Conservation (phyloP, 768 basidiomycete species). For the Neoboletus magnificus region DNA sequence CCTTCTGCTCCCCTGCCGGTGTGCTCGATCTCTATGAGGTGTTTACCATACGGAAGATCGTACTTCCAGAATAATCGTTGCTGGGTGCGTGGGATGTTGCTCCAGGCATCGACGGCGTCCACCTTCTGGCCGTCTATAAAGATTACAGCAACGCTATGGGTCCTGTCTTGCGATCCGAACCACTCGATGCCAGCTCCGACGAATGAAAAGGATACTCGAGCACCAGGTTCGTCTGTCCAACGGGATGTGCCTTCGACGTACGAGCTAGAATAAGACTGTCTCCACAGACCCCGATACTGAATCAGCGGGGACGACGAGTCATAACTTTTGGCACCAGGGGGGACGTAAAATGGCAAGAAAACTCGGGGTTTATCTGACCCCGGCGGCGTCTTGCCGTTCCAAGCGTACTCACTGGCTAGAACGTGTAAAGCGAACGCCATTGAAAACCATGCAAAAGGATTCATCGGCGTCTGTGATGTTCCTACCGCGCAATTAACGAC, state of each 20-base stretch:
- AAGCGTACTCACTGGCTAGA: slow-evolving; percentile 45
- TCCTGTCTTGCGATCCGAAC: slow-evolving; percentile 60
- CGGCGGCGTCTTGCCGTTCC: slow-evolving; percentile 61
- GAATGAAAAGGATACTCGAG: slow-evolving; percentile 57
- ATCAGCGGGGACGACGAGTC: slow-evolving; percentile 69
- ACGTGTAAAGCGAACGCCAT: slow-evolving; percentile 5
- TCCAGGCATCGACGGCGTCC: slow-evolving; percentile 46
- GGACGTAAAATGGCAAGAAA: slow-evolving; percentile 73
- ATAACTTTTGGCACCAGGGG: slow-evolving; percentile 67
- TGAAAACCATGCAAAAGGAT: neutral
- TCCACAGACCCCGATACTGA: slow-evolving; percentile 60
- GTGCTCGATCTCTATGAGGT: slow-evolving; percentile 64
- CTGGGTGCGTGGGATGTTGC: slow-evolving; percentile 38
- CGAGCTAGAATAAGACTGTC: slow-evolving; percentile 46
- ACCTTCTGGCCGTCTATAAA: slow-evolving; percentile 54
- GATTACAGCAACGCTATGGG: slow-evolving; percentile 55
- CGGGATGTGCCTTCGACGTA: slow-evolving; percentile 51
- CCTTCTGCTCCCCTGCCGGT: slow-evolving; percentile 41
- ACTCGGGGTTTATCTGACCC: slow-evolving; percentile 42
- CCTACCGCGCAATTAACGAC: neutral
- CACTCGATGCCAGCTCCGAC: slow-evolving; percentile 75
- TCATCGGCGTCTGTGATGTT: slow-evolving; percentile 7
- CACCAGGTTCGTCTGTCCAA: slow-evolving; percentile 46
- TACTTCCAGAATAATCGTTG: slow-evolving; percentile 67
- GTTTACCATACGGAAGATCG: slow-evolving; percentile 47